These are phyloP conservation scores for Millerago galiae DNA, from an alignment of 805 yeast genomes.

Conservation along the genomic window DNA sequence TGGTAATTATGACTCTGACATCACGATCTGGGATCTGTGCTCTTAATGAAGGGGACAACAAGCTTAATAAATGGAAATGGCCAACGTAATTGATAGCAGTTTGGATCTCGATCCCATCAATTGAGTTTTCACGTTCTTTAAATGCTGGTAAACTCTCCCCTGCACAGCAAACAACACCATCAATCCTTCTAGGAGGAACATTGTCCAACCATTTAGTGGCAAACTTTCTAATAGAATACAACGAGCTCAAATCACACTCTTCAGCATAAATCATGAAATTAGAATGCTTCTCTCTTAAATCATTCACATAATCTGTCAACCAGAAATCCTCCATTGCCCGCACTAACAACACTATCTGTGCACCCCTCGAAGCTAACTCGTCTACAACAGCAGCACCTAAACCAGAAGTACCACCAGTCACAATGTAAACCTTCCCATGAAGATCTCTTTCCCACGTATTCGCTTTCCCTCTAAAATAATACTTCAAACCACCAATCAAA, in stretches of 20 bases:
- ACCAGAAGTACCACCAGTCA: constrained; percentile 95
- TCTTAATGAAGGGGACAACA: constrained; percentile 76
- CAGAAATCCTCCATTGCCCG: constrained; percentile 61
- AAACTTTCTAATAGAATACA: constrained; percentile 75
- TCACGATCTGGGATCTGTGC: constrained; percentile 95
- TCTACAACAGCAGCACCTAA: constrained; percentile 71
- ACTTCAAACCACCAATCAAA: constrained; percentile 46
- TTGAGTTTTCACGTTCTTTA: constrained; percentile 53
- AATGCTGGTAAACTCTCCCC: constrained; percentile 74
- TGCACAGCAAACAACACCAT: constrained; percentile 85
- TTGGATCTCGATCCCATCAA: constrained; percentile 84
- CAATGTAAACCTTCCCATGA: constrained; percentile 79
- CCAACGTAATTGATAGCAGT: constrained; percentile 77
- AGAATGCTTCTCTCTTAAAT: constrained; percentile 59
- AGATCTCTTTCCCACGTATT: constrained; percentile 92
- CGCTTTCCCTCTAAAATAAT: constrained; percentile 68
- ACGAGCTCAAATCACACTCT: constrained; percentile 69
- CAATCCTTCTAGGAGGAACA: constrained; percentile 83
- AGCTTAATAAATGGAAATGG: constrained; percentile 72
- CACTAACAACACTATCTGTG: constrained; percentile 73
- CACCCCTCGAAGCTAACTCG: constrained; percentile 76
- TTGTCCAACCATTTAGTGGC: constrained; percentile 94
- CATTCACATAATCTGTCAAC: constrained; percentile 74
- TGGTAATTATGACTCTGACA: constrained; percentile 72
- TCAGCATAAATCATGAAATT: constrained; percentile 87